Conservation (phyloP, 2,329 filamentous ascomycete genomes). For the Botryotinia convoluta region DNA sequence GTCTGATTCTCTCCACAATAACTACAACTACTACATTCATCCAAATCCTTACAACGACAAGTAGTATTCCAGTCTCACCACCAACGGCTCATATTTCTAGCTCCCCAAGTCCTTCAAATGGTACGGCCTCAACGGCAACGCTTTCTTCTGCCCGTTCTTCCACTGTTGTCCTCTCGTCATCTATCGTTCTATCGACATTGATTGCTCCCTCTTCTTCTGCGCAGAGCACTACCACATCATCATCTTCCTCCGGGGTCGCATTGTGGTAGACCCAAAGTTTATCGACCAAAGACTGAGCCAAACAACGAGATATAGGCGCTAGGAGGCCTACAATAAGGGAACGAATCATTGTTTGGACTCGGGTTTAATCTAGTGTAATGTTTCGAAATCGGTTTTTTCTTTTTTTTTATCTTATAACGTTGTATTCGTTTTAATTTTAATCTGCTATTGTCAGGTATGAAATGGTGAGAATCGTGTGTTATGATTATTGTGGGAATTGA, state of each 20-base stretch:
- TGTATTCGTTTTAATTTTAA: neutral
- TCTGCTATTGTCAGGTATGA: neutral
- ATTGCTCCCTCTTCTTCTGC: neutral
- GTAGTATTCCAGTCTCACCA: neutral
- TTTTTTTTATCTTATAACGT: neutral
- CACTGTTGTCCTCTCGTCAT: neutral
- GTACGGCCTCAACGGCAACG: neutral
- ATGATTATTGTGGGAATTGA: neutral
- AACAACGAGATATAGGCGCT: neutral
- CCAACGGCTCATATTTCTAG: neutral
- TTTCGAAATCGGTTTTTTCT: neutral
- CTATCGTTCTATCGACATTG: neutral
- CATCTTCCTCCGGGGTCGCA: neutral
- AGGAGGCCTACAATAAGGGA: no score
- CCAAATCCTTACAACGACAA: neutral
- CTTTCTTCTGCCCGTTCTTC: neutral
- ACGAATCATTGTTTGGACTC: neutral
- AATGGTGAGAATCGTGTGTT: neutral
- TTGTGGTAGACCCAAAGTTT: neutral
- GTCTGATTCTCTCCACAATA: neutral
- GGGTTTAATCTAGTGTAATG: neutral
- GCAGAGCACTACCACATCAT: neutral
- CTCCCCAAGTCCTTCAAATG: neutral
- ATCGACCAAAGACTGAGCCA: neutral
- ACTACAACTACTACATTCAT: slow-evolving; percentile 15